Evolutionary conservation across 192 early-diverging fungal species (phyloP).

Genomic region (Rhizoclosmatium sp.): DNA sequence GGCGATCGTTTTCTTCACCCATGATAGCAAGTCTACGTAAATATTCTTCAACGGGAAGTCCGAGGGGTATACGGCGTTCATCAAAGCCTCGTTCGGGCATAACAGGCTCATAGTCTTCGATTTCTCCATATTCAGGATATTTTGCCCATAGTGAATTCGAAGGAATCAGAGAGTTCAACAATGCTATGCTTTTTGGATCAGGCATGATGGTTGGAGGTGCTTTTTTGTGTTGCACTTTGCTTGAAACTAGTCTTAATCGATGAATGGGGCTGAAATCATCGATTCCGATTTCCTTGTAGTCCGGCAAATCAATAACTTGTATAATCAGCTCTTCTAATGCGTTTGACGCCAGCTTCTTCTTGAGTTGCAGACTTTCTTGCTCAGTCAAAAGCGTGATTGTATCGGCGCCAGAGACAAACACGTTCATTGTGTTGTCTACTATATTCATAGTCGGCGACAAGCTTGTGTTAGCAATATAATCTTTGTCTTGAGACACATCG

Average conservation of each 20-base stretch:
- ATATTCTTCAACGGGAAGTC: slow-evolving; percentile 14
- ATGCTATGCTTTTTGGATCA: slow-evolving; percentile 26
- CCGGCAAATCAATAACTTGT: slow-evolving; percentile 7
- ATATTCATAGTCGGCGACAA: slow-evolving; percentile 9
- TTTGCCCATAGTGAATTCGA: slow-evolving; percentile 21
- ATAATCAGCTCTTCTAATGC: slow-evolving; percentile 4
- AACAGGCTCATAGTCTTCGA: slow-evolving; percentile 2
- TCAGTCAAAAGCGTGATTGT: slow-evolving; percentile 1
- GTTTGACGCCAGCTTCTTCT: slow-evolving; percentile 17
- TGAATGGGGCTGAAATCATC: slow-evolving; percentile 26
- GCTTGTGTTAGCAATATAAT: not conserved
- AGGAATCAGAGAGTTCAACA: slow-evolving; percentile 26
- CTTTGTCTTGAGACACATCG: not conserved
- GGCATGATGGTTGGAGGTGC: not conserved
- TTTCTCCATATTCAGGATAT: slow-evolving; percentile 18
- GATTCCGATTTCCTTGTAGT: slow-evolving; percentile 2
- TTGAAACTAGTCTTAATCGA: not conserved
- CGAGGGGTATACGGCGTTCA: not conserved
- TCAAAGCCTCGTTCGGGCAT: not conserved
- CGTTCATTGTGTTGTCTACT: not conserved
- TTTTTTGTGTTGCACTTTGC: not conserved
- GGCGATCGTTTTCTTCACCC: not conserved
- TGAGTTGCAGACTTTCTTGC: slow-evolving; percentile 6
- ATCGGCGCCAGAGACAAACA: slow-evolving; percentile 2
- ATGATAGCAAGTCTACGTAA: not conserved